Conservation (phyloP, 257 asterid genomes). For the Rhazya stricta region DNA sequence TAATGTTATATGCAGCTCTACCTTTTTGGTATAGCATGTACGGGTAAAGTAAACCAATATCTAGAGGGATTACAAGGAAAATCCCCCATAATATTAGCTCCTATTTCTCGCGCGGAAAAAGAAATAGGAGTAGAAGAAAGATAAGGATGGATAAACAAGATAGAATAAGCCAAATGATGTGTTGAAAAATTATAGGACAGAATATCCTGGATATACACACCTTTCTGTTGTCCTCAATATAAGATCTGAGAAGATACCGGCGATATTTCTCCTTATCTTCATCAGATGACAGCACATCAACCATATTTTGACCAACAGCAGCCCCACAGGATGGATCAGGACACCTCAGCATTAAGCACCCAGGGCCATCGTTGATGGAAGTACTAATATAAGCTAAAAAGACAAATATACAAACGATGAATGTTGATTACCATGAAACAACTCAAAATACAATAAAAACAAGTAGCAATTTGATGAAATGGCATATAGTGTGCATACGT, state of each 20-base stretch:
- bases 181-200: constrained; percentile 6
- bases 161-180: background rate
- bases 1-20: background rate
- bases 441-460: background rate
- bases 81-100: background rate
- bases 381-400: constrained; percentile 72
- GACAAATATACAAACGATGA: constrained; percentile 1
- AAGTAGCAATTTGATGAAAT: background rate
- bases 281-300: constrained; percentile 42
- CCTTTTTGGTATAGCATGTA: background rate
- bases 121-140: background rate
- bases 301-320: constrained; percentile 86
- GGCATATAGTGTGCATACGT: background rate
- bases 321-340: constrained; percentile 81
- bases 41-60: background rate
- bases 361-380: constrained; percentile 89
- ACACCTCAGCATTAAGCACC: constrained; percentile 84
- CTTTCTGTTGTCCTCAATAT: constrained; percentile 90
- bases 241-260: constrained; percentile 87
- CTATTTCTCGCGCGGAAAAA: background rate
- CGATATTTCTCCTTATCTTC: constrained; percentile 70
- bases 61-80: too few relatives aligned
- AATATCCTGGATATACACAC: constrained; percentile 28
- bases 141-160: background rate
- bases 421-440: background rate